Base-by-base conservation (phyloP, 805 yeast species). In the Ogataea chonburiensis region DNA sequence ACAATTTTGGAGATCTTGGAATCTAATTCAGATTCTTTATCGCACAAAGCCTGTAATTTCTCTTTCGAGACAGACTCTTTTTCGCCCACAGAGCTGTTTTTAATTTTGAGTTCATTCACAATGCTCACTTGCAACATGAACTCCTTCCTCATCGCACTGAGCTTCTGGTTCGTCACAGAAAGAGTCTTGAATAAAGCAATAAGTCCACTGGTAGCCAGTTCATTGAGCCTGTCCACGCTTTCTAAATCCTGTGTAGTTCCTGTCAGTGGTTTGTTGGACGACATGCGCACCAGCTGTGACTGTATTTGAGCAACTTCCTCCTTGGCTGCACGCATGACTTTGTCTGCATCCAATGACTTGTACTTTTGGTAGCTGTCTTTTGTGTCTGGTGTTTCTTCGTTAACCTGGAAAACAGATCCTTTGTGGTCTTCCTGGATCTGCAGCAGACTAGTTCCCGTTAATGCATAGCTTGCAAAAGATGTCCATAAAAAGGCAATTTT, bases 21-120 rank as follows among this genome's bases (percentile, higher is more conserved):
- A 6, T 42, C 50, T 28, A 58, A 19, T 8, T 24, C 21, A 2
- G 33, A 24, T 33, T 58, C 61, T 32, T 74, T 66, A 4, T 54
- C 45, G 8, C 56, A 46, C 24, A 66, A 45, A 1, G 39, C 35
- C 11, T 48, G 44, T 3, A 53, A 23, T 28, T 53, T 42, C 17
- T 41, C 45, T 20, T 35, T 28, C 19, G 34, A 35, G 39, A 11
- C n/a, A 5, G 10, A 9, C 13, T 24, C 14, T 24, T 23, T 24
- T 13, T 28, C 28, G n/a, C 15, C 15, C 15, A 28, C 16, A n/a
- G 28, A 35, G 3, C 24, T 34, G 11, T 45, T 31, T 12, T 45
- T 42, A 3, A 46, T 43, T 12, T 45, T 37, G 15, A 55, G 14
- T 8, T 34, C 39, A 15, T 51, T 41, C 17, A 47, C 24, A 0